Evolutionary conservation across 2,329 filamentous ascomycete genomes (phyloP), one percentile per base, ranked within the genome.

Genomic region (Hymenoscyphus fructigenus): DNA sequence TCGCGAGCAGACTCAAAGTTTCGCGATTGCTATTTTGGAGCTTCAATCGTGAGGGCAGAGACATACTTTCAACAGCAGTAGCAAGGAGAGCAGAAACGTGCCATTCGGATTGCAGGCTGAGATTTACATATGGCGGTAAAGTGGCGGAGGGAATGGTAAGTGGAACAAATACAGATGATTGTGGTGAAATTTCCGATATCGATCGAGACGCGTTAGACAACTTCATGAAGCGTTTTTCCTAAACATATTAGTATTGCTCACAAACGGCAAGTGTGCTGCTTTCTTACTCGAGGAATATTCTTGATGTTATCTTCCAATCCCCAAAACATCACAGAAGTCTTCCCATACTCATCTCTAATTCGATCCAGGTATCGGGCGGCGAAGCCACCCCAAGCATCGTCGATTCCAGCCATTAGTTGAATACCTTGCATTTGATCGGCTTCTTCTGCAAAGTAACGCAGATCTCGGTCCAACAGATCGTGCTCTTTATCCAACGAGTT

Each of bases 381-480:
- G 75, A 94, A 94, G 0, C 91, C 91, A 67, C 88, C 90, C 91
- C 91, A 95, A 14, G 89, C 90, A 77, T 93, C 91, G 74, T 94
- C 91, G 5, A 88, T 79, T 3, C 85, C 85, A 2, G 88, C 82
- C 66, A 93, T 85, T 12, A 93, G 75, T 76, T 98, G 94, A 20
- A 99, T 82, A 0, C 90, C 94, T 77, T 97, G 93, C 79, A 98
- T 84, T 63, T 92, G 88, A 76, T 99, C 95, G 69, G 93, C 95
- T 78, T 98, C 95, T 79, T 99, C 95, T 2, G 89, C 86, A 75
- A 97, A 97, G 0, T 88, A 88, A 44, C 95, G 84, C 69, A 97
- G 80, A 76, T 99, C 94, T n/a, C 93, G 86, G 75, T 99, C 95
- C 3, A 97, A 80, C 5, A 98, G 78, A 72, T 97, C 94, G 70